Evolutionary conservation across 768 basidiomycete genomes (phyloP).

Genomic region (Rhodotorula babjevae): DNA sequence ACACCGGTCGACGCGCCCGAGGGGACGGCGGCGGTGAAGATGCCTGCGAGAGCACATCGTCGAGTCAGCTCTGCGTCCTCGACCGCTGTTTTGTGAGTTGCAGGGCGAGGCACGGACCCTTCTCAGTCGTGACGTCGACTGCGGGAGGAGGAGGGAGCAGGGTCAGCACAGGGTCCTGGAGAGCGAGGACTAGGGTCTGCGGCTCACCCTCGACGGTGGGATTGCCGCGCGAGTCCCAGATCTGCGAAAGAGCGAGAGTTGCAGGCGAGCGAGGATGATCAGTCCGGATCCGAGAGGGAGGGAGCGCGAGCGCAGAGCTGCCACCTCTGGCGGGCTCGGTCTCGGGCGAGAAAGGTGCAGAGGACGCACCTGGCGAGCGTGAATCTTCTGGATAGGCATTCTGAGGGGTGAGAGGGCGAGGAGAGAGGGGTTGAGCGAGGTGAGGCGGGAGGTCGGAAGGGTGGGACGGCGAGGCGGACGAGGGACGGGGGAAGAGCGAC

Average conservation of each 20-base stretch:
- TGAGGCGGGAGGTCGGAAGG: no score
- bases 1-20: constrained; percentile 98
- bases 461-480: not conserved
- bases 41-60: constrained; percentile 58
- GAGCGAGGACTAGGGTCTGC: no score
- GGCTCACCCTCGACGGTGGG: constrained; percentile 51
- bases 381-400: constrained; percentile 34
- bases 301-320: not conserved
- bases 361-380: constrained; percentile 41
- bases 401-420: not conserved
- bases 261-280: not conserved
- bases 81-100: constrained; percentile 43
- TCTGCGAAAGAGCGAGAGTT: constrained; percentile 53
- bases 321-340: no score
- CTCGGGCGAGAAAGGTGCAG: no score
- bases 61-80: constrained; percentile 57
- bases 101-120: constrained; percentile 30
- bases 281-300: not conserved
- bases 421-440: not conserved
- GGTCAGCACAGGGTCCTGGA: not conserved
- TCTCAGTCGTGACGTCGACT: constrained; percentile 43
- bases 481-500: not conserved
- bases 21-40: constrained; percentile 89
- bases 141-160: not conserved
- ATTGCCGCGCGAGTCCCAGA: constrained; percentile 99